These are phyloP conservation scores for Pyrenophora seminiperda DNA, from an alignment of 2,329 filamentous ascomycete genomes.

Conservation along the genomic window DNA sequence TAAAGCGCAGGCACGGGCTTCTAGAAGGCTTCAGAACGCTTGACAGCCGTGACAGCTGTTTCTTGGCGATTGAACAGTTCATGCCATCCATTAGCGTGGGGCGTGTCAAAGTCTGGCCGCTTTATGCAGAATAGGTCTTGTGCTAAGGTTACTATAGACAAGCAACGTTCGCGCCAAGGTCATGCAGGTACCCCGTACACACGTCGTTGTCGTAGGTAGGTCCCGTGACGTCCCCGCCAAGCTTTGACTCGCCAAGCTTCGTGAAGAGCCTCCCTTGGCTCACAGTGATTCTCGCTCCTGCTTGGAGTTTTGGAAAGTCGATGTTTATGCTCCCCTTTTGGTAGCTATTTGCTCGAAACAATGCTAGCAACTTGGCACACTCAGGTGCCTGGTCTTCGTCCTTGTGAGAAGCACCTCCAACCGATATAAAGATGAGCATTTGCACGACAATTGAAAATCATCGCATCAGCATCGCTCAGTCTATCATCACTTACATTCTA, in stretches of 20 bases:
- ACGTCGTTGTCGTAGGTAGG: background rate
- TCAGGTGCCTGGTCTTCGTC: background rate
- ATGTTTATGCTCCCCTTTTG: slow-evolving; percentile 1
- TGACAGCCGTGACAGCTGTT: background rate
- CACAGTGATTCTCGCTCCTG: background rate
- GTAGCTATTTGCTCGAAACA: slow-evolving; percentile 1
- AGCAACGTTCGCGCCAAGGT: background rate
- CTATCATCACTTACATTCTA: background rate
- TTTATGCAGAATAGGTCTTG: background rate
- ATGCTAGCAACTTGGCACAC: background rate
- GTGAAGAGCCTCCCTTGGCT: background rate
- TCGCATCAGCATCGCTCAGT: background rate
- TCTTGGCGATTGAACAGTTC: background rate
- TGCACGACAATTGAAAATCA: background rate
- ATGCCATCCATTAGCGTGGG: background rate
- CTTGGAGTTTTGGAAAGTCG: background rate
- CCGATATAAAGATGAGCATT: slow-evolving; percentile 3
- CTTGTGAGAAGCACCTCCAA: background rate
- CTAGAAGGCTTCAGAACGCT: background rate
- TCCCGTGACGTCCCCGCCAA: background rate
- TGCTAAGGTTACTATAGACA: background rate
- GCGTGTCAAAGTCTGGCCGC: slow-evolving; percentile 2
- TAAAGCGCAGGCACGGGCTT: background rate
- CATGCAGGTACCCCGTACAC: background rate
- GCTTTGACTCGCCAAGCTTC: background rate